Base-by-base conservation (phyloP, 768 basidiomycete species). In the Calocera viscosa region DNA sequence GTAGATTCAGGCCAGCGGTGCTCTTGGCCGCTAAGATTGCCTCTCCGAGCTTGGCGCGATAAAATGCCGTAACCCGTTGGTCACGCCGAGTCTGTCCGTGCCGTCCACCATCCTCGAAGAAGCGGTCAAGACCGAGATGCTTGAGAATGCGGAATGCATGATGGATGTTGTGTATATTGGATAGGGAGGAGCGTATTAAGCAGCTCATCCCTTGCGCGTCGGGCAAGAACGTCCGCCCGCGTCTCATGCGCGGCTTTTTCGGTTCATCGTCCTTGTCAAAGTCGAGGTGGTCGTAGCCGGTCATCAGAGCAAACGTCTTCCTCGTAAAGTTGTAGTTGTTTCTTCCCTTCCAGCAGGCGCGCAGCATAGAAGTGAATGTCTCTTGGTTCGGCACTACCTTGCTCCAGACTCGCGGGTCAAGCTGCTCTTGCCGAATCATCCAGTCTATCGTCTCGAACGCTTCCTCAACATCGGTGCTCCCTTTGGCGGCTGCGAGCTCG, bases 261-360 rank as follows among this genome's bases (percentile, higher is more conserved):
- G 30, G 63, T 71, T 75, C 75, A 68, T 81, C 80, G 12, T 79
- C 71, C 67, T 73, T 76, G 38, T 19, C 30, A 47, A 41, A 33
- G 40, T 47, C 66, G 64, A 68, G 64, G 35, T 66, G 63, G n/a
- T 64, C 32, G 70, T 82, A 84, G 5, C 89, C 89, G 2, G 87
- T 87, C 84, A 91, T 87, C 70, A 89, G 76, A 68, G 88, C 83
- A 73, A 90, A 87, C 19, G 82, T 76, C 63, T 81, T 80, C 63
- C 78, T 72, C 1, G 86, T 83, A 22, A 79, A 79, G 28, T 73
- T 77, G 88, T 87, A 91, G 74, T n/a, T n/a, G n/a, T 90, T 86
- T 16, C 73, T 78, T 38, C 79, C 78, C 66, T 82, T 81, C 82
- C 85, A 83, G 74, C 89, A 91, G 1, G 82, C 81, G 68, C 78